Evolutionary conservation across 805 yeast genomes (phyloP), one percentile per base, ranked within the genome.

Genomic region (Schwanniomyces yamadae): DNA sequence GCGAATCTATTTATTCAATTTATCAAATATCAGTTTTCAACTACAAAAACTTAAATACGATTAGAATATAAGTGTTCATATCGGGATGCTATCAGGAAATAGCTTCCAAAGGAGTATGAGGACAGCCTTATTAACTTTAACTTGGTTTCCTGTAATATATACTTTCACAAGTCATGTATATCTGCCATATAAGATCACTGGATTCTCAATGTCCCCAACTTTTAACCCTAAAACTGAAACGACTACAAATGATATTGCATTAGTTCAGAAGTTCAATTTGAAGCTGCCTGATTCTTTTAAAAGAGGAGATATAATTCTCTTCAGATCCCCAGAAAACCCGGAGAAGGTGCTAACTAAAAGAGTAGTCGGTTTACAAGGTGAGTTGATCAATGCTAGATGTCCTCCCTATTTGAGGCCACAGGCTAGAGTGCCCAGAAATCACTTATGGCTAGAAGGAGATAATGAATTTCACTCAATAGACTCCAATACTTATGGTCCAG

Each of bases 361-460:
- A 23, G 74, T 91, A 4, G 75, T 83, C 41, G 97, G 84, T 0
- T 49, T 78, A 1, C 87, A 77, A 36, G 91, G 93, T 16, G 95
- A 89, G 46, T 52, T 67, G 4, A 70, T 90, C 0, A 51, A 59
- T 5, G 79, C 95, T 2, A 67, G 82, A 37, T 63, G 71, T 17
- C 52, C 57, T 26, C 82, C 81, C 15, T 87, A 86, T 52, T 88
- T 95, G 5, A 73, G 80, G 52, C 64, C 69, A 2, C 61, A 66
- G 28, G 80, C 82, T 4, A 58, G 63, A 22, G 65, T 91, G 2
- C 96, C 96, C 2, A 61, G 84, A 36, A 82, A 80, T 50, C 97
- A 91, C 54, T 48, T 87, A 5, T 91, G 97, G 97, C 89, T 89
- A 0, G 97, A 91, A 57, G 98, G 98, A 5, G 98, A 91, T 57